A percentile compares a stretch with the other conserved stretches of the same genome.
Conservation (phyloP, 2,329 filamentous ascomycete genomes). For the Aspergillus ruber region DNA sequence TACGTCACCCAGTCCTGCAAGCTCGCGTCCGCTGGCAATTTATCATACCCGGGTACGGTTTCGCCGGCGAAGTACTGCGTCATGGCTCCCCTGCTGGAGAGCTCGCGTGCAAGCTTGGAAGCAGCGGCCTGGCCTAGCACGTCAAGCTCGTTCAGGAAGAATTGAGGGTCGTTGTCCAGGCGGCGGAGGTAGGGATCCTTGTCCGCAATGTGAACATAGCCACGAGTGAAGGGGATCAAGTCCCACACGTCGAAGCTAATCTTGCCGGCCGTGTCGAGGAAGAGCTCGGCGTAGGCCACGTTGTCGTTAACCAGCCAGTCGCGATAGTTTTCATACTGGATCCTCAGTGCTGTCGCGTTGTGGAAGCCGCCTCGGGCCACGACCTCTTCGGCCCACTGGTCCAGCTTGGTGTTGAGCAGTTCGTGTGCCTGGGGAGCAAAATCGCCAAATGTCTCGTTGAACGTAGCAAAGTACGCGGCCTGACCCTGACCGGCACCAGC, state of each 20-base stretch:
- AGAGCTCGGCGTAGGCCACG: slow-evolving; percentile 21
- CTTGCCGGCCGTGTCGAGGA: slow-evolving; percentile 18
- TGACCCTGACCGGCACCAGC: slow-evolving; percentile 18
- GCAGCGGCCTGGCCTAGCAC: slow-evolving; percentile 21
- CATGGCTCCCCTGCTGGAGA: slow-evolving; percentile 15
- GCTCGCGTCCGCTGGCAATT: slow-evolving; percentile 10
- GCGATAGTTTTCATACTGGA: slow-evolving; percentile 22
- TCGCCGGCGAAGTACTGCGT: slow-evolving; percentile 12
- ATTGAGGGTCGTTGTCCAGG: slow-evolving; percentile 19
- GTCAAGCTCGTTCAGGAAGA: slow-evolving; percentile 23
- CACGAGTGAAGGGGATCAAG: slow-evolving; percentile 24
- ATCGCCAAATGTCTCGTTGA: slow-evolving; percentile 20
- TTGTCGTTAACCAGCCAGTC: slow-evolving; percentile 21
- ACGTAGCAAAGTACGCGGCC: slow-evolving; percentile 21
- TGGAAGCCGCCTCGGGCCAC: slow-evolving; percentile 21
- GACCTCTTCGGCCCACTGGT: slow-evolving; percentile 20
- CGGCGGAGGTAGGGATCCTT: slow-evolving; percentile 20
- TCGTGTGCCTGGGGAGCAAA: slow-evolving; percentile 9
- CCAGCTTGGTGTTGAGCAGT: slow-evolving; percentile 19
- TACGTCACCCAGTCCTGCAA: slow-evolving; percentile 19
- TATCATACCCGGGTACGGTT: slow-evolving; percentile 9
- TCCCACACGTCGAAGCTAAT: slow-evolving; percentile 24
- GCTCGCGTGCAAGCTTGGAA: slow-evolving; percentile 18
- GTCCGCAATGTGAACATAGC: slow-evolving; percentile 15
- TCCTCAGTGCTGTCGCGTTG: slow-evolving; percentile 16